phyloP scores from a whole-genome alignment of 768 basidiomycete species.

The Podaxis pistillaris region DNA sequence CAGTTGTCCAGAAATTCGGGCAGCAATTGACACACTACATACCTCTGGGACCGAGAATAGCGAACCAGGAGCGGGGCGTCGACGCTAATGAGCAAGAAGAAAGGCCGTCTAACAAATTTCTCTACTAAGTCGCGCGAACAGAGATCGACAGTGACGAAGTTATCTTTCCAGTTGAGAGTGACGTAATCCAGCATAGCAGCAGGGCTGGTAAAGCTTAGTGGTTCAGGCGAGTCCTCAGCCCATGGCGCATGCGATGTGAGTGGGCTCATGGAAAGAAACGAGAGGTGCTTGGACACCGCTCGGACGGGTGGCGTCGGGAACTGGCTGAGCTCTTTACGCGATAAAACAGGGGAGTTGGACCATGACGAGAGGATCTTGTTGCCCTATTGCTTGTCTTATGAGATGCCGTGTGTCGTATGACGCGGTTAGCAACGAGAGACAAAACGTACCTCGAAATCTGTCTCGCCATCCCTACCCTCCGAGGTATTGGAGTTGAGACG shows the following conservation, averaged over 20 bases:
- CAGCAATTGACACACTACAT: slow-evolving; percentile 16
- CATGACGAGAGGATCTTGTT: slow-evolving; percentile 1
- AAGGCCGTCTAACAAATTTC: slow-evolving; percentile 81
- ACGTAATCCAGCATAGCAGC: slow-evolving; percentile 65
- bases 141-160: slow-evolving; percentile 83
- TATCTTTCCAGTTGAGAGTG: slow-evolving; percentile 75
- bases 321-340: slow-evolving; percentile 12
- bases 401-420: slow-evolving; percentile 1
- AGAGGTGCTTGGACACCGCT: slow-evolving; percentile 31
- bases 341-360: slow-evolving; percentile 11
- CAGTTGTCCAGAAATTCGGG: slow-evolving; percentile 1
- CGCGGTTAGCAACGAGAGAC: background rate
- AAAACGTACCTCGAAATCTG: slow-evolving; percentile 10
- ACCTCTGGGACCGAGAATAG: slow-evolving; percentile 59
- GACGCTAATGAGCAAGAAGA: slow-evolving; percentile 79
- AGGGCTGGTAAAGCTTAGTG: slow-evolving; percentile 43
- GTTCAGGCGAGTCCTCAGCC: slow-evolving; percentile 17
- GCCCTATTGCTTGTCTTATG: slow-evolving; percentile 10
- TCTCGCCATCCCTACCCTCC: background rate
- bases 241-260: slow-evolving; percentile 28
- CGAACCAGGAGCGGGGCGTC: slow-evolving; percentile 81
- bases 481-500: slow-evolving; percentile 28
- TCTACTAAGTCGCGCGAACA: slow-evolving; percentile 53
- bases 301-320: slow-evolving; percentile 6
- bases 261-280: slow-evolving; percentile 38